Evolutionary conservation across 495 filamentous ascomycete species (phyloP).

Genomic region (Evansstolkia leycettana): DNA sequence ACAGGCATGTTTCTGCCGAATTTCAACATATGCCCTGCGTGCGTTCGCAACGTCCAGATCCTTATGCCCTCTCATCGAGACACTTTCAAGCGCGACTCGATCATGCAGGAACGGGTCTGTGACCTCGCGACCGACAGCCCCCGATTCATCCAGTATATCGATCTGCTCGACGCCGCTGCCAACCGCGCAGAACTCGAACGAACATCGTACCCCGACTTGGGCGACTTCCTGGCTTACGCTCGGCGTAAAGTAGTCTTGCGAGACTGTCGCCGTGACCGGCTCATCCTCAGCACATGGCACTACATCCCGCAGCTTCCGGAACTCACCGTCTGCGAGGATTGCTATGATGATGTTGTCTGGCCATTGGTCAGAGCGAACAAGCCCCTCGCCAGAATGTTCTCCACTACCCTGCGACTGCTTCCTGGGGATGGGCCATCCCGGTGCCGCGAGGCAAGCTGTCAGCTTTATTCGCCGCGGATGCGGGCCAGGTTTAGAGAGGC

Average conservation of each 20-base stretch:
- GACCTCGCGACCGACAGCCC: slow-evolving; percentile 37
- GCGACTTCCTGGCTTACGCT: slow-evolving; percentile 37
- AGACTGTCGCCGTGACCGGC: slow-evolving; percentile 43
- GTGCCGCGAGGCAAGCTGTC: slow-evolving; percentile 45
- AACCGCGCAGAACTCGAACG: slow-evolving; percentile 26
- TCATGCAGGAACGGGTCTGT: slow-evolving; percentile 27
- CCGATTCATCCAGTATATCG: slow-evolving; percentile 49
- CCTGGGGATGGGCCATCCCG: slow-evolving; percentile 33
- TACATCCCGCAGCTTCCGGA: slow-evolving; percentile 50
- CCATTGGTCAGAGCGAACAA: slow-evolving; percentile 41
- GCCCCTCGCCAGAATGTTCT: slow-evolving; percentile 46
- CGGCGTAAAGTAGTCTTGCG: slow-evolving; percentile 35
- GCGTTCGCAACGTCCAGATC: slow-evolving; percentile 37
- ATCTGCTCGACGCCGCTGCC: slow-evolving; percentile 44
- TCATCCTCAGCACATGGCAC: slow-evolving; percentile 42
- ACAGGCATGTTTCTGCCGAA: slow-evolving; percentile 36
- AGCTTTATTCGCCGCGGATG: slow-evolving; percentile 69
- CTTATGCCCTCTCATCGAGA: slow-evolving; percentile 38
- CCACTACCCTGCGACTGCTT: slow-evolving; percentile 26
- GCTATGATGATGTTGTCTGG: slow-evolving; percentile 57
- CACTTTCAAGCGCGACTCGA: slow-evolving; percentile 28
- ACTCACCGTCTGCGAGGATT: slow-evolving; percentile 58
- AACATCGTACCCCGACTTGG: slow-evolving; percentile 29
- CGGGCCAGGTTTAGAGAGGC: slow-evolving; percentile 49
- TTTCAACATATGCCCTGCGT: slow-evolving; percentile 45